Evolutionary conservation across 805 yeast species (phyloP).

Genomic region (Zygotorulaspora danielsina): DNA sequence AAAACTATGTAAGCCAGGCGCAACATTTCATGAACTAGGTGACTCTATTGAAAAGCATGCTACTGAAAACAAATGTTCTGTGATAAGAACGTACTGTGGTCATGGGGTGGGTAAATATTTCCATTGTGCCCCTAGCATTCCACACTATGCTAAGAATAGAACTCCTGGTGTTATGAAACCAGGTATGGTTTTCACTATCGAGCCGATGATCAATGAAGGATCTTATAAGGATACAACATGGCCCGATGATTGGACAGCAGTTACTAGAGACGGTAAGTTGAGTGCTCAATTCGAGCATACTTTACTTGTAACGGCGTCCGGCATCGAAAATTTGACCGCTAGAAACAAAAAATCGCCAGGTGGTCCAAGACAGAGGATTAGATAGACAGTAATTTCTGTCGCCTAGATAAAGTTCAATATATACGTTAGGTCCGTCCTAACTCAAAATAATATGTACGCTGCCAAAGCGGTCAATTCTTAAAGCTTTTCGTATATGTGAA

Average conservation of each 20-base stretch:
- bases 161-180: slow-evolving; percentile 91
- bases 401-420: too few species aligned
- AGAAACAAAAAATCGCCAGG: slow-evolving; percentile 83
- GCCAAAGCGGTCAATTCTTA: too few species aligned
- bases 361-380: slow-evolving; percentile 63
- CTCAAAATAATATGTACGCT: too few species aligned
- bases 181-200: slow-evolving; percentile 95
- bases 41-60: slow-evolving; percentile 87
- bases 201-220: slow-evolving; percentile 94
- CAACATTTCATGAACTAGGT: slow-evolving; percentile 81
- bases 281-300: slow-evolving; percentile 97
- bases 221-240: slow-evolving; percentile 73
- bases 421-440: too few species aligned
- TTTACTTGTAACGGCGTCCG: slow-evolving; percentile 85
- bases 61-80: slow-evolving; percentile 68
- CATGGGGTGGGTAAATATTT: slow-evolving; percentile 86
- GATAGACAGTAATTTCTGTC: slow-evolving; percentile 17
- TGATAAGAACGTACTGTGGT: slow-evolving; percentile 87
- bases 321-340: slow-evolving; percentile 85
- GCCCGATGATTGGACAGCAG: slow-evolving; percentile 98
- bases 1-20: slow-evolving; percentile 82
- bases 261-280: slow-evolving; percentile 81
- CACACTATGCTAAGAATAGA: slow-evolving; percentile 92
- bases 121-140: slow-evolving; percentile 89
- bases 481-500: too few species aligned